Base-by-base conservation (phyloP, 2,329 filamentous ascomycete genomes). In the Ascochyta viciae-villosae region DNA sequence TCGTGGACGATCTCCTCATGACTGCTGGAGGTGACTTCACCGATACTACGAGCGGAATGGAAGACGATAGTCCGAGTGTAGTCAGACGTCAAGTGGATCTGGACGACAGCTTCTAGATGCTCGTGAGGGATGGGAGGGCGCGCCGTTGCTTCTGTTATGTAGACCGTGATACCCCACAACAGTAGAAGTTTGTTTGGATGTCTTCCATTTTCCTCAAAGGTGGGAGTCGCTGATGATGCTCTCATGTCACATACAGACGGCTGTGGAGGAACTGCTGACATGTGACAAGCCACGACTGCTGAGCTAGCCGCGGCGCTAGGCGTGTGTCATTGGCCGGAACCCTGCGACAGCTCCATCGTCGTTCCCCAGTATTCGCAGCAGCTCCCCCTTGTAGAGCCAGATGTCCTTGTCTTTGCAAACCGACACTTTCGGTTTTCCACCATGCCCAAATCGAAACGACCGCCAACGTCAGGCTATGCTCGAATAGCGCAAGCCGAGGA, bases 1-100 rank as follows among this genome's bases (percentile, higher is more conserved):
- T 96, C 56, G 90, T 96, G 0, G 89, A 92, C 48, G 90, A 94
- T 68, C 84, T 96, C 43, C 78, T 95, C 6, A 76, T 89, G 39
- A 91, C 90, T 38, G 91, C 91, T 4, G 91, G 91, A 2, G 89
- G 78, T 3, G 79, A 82, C 54, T 76, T 77, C 2, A 81, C 84
- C 4, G 83, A 83, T 51, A 76, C 77, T 16, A 71, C 69, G 9
- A 67, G 62, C n/a, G 70, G 62, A 2, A 76, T 78, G 60, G 76
- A 80, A 34, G 77, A 78, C 13, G 76, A 78, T 35, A 82, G 80
- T 60, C 80, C 80, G 3, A 82, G 80, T 57, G 74, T 83, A 15
- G 78, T 83, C 6, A 65, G 75, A 51, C 73, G 76, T 16, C 78
- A 76, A 49, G 64, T 77, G 22, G 77, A 80, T 49, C 69, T 81